Evolutionary conservation across 352 stramenopile species (phyloP), one percentile per base, ranked within the genome.

Genomic region (Thraustochytrium striatum): DNA sequence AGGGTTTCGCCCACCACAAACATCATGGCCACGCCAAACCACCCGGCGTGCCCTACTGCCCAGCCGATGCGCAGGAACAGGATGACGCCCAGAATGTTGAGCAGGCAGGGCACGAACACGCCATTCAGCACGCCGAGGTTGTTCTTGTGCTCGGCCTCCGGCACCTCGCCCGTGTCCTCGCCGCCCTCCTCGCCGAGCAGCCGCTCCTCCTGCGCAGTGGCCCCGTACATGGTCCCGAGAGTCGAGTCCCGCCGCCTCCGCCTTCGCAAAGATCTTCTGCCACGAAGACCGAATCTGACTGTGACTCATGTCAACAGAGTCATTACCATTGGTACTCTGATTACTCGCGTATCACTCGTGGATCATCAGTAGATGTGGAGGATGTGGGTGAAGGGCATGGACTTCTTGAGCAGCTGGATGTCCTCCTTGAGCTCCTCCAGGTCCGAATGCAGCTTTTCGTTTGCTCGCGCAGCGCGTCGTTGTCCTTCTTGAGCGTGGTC

Each of bases 61-160:
- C 86, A 93, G 16, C 86, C 84, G 47, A 93, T 86, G 0, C 88
- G 87, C 16, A 93, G 84, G 78, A 93, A 94, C 53, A 92, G 70
- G 55, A 93, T 90, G 47, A 92, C 88, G 65, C 89, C 89, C 55
- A 93, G 90, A 83, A 93, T 93, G 62, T 91, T 91, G 25, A 93
- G 83, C 39, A 93, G 84, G 79, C 89, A 93, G 41, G 88, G 89
- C 73, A 93, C 85, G 44, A 91, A 92, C 8, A 93, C 89, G 9
- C 89, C 89, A 44, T 88, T 84, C 1, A 85, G 81, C 59, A 78
- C 39, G 30, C 72, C 78, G 7, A 86, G 43, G 32, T 86, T 81
- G 62, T 86, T 84, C 32, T 82, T 79, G 19, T 75, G 65, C 36
- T 70, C 59, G 21, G 2, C 38, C 21, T 55, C 59, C 5, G 5